A percentile compares a stretch with the other conserved stretches of the same genome.
These are phyloP conservation scores for Rhytidhysteron rufulum DNA, from an alignment of 2,329 filamentous ascomycete species.

Conservation along the genomic window DNA sequence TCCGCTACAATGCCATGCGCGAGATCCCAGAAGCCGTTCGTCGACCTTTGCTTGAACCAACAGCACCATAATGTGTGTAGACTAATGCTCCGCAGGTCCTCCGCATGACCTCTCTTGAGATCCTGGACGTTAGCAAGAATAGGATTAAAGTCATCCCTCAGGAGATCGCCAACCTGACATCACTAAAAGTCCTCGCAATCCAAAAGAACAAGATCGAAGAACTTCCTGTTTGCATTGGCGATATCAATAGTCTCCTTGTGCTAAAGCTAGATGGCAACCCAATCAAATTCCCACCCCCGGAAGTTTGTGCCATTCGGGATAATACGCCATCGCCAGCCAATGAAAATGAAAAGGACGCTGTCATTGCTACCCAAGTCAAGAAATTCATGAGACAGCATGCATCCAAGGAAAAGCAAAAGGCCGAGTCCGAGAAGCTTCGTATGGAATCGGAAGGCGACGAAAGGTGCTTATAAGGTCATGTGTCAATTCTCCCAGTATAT, in stretches of 20 bases:
- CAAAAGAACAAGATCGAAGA: conserved; percentile 84
- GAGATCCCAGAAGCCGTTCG: conserved; percentile 64
- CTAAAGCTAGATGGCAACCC: conserved; percentile 89
- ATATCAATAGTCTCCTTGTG: conserved; percentile 85
- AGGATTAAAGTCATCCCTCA: conserved; percentile 73
- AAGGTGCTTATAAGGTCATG: too few relatives aligned
- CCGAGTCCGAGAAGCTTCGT: conserved; percentile 28
- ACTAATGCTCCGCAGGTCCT: conserved; percentile 61
- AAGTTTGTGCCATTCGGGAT: conserved; percentile 40
- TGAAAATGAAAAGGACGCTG: conserved; percentile 58
- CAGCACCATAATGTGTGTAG: conserved; percentile 15
- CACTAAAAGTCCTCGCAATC: conserved; percentile 83
- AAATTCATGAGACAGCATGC: conserved; percentile 50
- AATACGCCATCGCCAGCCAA: conserved; percentile 45
- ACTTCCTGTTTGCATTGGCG: conserved; percentile 76
- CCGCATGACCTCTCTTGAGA: conserved; percentile 80
- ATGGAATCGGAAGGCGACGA: conserved; percentile 47
- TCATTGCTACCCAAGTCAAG: conserved; percentile 59
- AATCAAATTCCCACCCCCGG: conserved; percentile 66
- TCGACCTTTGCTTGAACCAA: conserved; percentile 12
- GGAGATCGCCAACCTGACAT: conserved; percentile 75
- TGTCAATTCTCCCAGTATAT: conserved; percentile 11
- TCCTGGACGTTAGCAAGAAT: conserved; percentile 88
- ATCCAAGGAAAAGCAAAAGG: conserved; percentile 28
- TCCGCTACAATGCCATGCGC: conserved; percentile 69